Percentiles rank a stretch among this genome's conserved stretches.
Evolutionary conservation across 139 green algal species (phyloP).

Genomic region (Haematococcus lacustris): DNA sequence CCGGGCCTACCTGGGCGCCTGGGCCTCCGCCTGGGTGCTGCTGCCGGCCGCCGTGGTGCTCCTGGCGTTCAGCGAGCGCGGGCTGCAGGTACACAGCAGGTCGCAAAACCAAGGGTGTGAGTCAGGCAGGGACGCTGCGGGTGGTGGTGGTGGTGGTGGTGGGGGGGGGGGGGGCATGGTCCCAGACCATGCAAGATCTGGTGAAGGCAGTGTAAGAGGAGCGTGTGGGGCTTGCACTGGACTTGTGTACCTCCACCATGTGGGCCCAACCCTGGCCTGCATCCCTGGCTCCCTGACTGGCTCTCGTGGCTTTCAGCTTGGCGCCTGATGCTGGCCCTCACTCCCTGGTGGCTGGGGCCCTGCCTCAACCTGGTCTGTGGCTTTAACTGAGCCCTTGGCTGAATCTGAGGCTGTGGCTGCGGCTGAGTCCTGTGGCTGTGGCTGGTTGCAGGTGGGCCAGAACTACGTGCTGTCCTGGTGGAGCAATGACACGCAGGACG

Average conservation of each 20-base stretch:
- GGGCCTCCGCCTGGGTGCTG: slow-evolving; percentile 43
- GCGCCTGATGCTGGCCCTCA: no score
- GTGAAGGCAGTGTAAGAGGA: neutral
- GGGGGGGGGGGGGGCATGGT: neutral
- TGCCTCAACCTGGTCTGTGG: neutral
- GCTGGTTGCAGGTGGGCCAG: slow-evolving; percentile 47
- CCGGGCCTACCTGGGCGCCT: slow-evolving; percentile 63
- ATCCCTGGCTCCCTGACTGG: no score
- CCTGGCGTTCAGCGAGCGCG: slow-evolving; percentile 31
- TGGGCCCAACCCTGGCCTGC: no score
- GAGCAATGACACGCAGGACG: slow-evolving; percentile 29
- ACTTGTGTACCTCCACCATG: no score
- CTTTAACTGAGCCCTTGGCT: neutral
- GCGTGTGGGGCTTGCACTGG: neutral
- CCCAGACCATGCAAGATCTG: neutral
- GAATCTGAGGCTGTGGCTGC: neutral
- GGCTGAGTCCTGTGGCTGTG: no score
- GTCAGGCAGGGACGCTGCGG: neutral
- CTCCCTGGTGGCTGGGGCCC: neutral
- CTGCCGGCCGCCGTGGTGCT: slow-evolving; percentile 48
- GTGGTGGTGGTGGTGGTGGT: neutral
- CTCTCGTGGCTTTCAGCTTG: no score
- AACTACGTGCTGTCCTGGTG: slow-evolving; percentile 71
- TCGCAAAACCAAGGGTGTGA: neutral
- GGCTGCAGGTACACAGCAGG: slow-evolving; percentile 29